These are phyloP conservation scores for Aspergillus felis DNA, from an alignment of 2,329 filamentous ascomycete species.

Conservation along the genomic window DNA sequence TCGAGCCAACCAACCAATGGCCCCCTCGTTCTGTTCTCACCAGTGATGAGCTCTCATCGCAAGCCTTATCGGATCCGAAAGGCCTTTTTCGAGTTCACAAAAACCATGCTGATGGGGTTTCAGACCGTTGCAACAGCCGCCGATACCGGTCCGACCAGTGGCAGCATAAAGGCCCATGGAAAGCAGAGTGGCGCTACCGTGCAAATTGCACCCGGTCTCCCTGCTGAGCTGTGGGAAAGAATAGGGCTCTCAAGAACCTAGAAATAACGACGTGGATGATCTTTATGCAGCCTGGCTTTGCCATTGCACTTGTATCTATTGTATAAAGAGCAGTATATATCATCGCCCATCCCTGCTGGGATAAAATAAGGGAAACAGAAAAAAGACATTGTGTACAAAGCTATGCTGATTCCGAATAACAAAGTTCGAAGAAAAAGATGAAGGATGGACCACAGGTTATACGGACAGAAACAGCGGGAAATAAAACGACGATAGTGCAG, in stretches of 20 bases:
- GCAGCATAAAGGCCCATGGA: background rate
- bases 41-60: too few species aligned
- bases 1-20: background rate
- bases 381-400: conserved; percentile 11
- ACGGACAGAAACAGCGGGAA: conserved; percentile 9
- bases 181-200: background rate
- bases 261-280: background rate
- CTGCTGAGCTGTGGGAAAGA: background rate
- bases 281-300: background rate
- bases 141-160: background rate
- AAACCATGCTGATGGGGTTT: background rate
- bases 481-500: conserved; percentile 11
- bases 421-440: conserved; percentile 6
- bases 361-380: conserved; percentile 1
- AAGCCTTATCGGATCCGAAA: too few species aligned
- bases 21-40: too few species aligned
- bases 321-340: background rate
- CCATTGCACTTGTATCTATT: background rate
- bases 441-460: conserved; percentile 4
- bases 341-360: background rate
- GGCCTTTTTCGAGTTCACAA: too few species aligned
- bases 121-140: background rate
- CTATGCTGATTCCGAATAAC: conserved; percentile 14
- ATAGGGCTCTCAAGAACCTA: background rate
- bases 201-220: background rate